phyloP scores from a whole-genome alignment of 108 stramenopile species.

The Nannochloropsis gaditana region DNA sequence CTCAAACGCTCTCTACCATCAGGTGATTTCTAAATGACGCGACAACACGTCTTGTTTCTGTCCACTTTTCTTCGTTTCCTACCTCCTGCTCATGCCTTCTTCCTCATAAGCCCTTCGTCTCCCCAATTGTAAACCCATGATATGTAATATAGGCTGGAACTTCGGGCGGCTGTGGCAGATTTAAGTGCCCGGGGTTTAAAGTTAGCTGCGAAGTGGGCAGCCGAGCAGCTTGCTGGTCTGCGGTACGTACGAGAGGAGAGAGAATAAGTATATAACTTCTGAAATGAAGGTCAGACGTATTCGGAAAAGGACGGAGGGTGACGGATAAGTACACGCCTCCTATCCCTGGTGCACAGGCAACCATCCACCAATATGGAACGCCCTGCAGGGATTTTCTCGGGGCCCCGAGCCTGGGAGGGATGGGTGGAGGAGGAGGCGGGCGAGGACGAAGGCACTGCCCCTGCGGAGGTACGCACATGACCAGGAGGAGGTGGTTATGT shows the following conservation, averaged over 20 bases:
- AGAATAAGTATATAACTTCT: not conserved
- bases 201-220: conserved; percentile 26
- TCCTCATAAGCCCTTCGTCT: not conserved
- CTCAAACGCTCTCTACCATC: not conserved
- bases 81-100: not conserved
- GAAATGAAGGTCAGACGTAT: not conserved
- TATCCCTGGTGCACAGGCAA: not conserved
- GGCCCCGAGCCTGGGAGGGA: not conserved
- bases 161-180: conserved; percentile 21
- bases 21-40: not conserved
- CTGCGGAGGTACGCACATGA: not conserved
- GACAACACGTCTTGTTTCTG: not conserved
- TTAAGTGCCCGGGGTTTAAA: conserved; percentile 25
- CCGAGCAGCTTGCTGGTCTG: conserved; percentile 26
- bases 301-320: not conserved
- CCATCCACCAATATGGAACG: not conserved
- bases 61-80: not conserved
- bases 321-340: not conserved
- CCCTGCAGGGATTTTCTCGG: not conserved
- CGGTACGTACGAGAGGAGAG: not conserved
- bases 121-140: not conserved
- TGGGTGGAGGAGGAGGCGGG: not conserved
- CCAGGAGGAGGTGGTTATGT: not conserved
- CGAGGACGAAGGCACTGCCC: not conserved
- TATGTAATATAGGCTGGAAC: not conserved